Evolutionary conservation across 1,284 basidiomycete species (phyloP).

Genomic region (Rugosomyces carneus): DNA sequence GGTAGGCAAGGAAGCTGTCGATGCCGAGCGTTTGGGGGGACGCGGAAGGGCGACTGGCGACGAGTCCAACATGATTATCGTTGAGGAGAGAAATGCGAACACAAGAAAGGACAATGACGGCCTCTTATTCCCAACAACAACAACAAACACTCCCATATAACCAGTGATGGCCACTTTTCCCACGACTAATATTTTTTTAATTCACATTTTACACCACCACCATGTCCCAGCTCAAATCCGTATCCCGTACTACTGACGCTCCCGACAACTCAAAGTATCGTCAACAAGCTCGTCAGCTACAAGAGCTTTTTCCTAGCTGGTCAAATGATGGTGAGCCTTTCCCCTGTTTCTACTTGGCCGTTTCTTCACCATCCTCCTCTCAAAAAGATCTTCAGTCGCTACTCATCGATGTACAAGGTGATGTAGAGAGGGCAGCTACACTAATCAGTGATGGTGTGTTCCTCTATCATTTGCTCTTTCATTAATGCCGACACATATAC

Average conservation of each 20-base stretch:
- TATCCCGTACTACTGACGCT: conserved; percentile 31
- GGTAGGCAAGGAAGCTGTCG: conserved; percentile 32
- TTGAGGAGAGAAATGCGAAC: neutral
- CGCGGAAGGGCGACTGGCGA: conserved; percentile 27
- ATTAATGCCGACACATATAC: conserved; percentile 11
- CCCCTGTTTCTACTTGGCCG: no score
- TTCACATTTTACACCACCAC: conserved; percentile 23
- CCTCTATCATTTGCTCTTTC: conserved; percentile 10
- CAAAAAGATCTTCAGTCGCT: conserved; percentile 68
- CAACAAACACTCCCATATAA: neutral
- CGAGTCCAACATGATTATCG: conserved; percentile 24
- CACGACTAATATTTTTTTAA: conserved; percentile 9
- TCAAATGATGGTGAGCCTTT: conserved; percentile 60
- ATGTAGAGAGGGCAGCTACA: conserved; percentile 67
- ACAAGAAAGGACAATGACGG: neutral
- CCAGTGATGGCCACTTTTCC: conserved; percentile 10
- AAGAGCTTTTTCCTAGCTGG: conserved; percentile 76
- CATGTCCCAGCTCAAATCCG: conserved; percentile 53
- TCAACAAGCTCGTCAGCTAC: conserved; percentile 52
- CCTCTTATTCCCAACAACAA: neutral
- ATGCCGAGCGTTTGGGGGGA: conserved; percentile 35
- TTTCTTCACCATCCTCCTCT: conserved; percentile 22
- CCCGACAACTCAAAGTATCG: conserved; percentile 39
- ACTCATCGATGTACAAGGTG: conserved; percentile 68
- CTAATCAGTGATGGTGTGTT: conserved; percentile 76